Base-by-base conservation (phyloP, 2,329 filamentous ascomycete species). In the Aspergillus amoenus region DNA sequence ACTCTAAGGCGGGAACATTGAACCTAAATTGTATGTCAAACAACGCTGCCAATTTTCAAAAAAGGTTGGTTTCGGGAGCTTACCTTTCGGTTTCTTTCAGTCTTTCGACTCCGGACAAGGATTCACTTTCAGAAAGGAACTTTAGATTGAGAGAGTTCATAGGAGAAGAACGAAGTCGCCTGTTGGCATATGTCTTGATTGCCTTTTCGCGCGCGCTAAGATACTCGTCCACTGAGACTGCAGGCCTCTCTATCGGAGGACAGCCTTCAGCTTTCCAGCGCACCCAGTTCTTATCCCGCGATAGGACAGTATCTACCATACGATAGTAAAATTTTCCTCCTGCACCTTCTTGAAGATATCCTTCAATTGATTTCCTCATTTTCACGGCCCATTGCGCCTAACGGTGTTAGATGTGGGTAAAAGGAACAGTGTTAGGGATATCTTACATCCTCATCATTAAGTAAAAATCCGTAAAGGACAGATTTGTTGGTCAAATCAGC, bases 211-310 rank as follows among this genome's bases (percentile, higher is more conserved):
- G 89, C 22, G 92, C 88, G 53, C 86, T 82, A 40, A 87, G 74
- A 70, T 92, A 93, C 46, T 88, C 83, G 27, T 84, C 76, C 1
- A 88, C 82, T 3, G 87, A 82, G 30, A 97, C 82, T 11, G 90
- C 79, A 21, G 89, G 84, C 58, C 85, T 84, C 69, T 93, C 87
- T 68, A 99, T 97, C 5, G 88, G 84, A 22, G 91, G 91, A 71
- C 94, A 99, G 64, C 88, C 91, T 72, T 97, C 92, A 59, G 93
- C 88, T 77, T 99, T 99, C 94, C 94, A 99, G 61, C 92, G 88
- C 44, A 95, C 92, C 95, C 95, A 99, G 71, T 97, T 97, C 79
- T 97, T 97, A 74, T 99, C 94, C 61, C 94, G 84, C 22, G 91
- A 91, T 30, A 99, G 84, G 32, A 99, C 93, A 12, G 93, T 97